These are phyloP conservation scores for Aspergillus saccharolyticus DNA, from an alignment of 495 filamentous ascomycete genomes.

Conservation along the genomic window DNA sequence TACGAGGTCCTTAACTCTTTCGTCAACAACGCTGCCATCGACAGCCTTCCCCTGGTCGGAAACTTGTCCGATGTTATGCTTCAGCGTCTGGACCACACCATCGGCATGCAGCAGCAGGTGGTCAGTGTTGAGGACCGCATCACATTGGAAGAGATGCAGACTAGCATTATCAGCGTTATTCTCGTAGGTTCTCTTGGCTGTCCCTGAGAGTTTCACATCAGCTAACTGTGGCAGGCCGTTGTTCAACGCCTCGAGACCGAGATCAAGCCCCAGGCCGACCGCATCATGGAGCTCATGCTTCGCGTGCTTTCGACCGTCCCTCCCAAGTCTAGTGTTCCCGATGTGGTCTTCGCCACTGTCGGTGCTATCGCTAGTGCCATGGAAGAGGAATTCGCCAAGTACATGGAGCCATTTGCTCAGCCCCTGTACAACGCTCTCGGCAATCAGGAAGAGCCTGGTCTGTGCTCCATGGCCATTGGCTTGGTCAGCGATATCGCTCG, in stretches of 20 bases:
- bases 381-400: slow-evolving; percentile 87
- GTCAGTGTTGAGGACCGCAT: slow-evolving; percentile 95
- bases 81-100: slow-evolving; percentile 82
- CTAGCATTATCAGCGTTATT: slow-evolving; percentile 83
- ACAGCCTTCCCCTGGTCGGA: slow-evolving; percentile 75
- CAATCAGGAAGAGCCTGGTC: slow-evolving; percentile 88
- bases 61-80: slow-evolving; percentile 77
- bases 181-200: slow-evolving; percentile 40
- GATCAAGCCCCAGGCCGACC: slow-evolving; percentile 83
- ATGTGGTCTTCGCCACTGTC: slow-evolving; percentile 85
- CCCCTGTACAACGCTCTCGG: slow-evolving; percentile 88
- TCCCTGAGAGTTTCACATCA: neutral
- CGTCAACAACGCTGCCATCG: slow-evolving; percentile 80
- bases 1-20: slow-evolving; percentile 96
- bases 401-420: slow-evolving; percentile 90
- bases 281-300: slow-evolving; percentile 84
- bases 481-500: slow-evolving; percentile 93
- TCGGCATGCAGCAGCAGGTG: slow-evolving; percentile 88
- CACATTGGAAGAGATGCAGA: slow-evolving; percentile 95
- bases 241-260: slow-evolving; percentile 88
- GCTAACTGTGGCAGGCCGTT: slow-evolving; percentile 54
- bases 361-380: slow-evolving; percentile 81
- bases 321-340: slow-evolving; percentile 88
- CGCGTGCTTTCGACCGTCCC: slow-evolving; percentile 72
- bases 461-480: slow-evolving; percentile 97